Evolutionary conservation across 371 early-diverging fungal genomes (phyloP).

Genomic region (Polyrhizophydium stewartii): DNA sequence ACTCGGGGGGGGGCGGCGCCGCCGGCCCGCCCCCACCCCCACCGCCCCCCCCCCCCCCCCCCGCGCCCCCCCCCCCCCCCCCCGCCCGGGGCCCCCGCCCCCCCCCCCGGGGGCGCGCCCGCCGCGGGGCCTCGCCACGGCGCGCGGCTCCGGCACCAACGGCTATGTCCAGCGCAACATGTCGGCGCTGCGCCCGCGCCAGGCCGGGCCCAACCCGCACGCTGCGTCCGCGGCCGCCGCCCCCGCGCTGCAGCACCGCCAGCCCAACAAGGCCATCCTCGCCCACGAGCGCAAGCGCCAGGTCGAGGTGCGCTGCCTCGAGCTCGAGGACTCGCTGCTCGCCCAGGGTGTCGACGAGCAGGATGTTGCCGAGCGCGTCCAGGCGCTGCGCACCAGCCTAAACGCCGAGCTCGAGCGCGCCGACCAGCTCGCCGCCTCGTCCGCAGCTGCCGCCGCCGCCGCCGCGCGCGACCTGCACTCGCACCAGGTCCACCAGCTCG

Average conservation of each 20-base stretch:
- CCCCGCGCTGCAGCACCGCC: slow-evolving; percentile 26
- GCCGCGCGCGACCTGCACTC: slow-evolving; percentile 10
- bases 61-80: too few species aligned
- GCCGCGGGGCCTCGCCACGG: slow-evolving; percentile 86
- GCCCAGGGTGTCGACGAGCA: slow-evolving; percentile 61
- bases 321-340: slow-evolving; percentile 74
- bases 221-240: slow-evolving; percentile 7
- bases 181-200: slow-evolving; percentile 59
- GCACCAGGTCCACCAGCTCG: slow-evolving; percentile 62
- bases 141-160: slow-evolving; percentile 91
- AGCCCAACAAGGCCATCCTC: slow-evolving; percentile 76
- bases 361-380: slow-evolving; percentile 57
- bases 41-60: too few species aligned
- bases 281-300: slow-evolving; percentile 84
- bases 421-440: slow-evolving; percentile 18
- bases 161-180: slow-evolving; percentile 91
- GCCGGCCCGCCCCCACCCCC: too few species aligned
- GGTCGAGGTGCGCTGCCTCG: slow-evolving; percentile 81
- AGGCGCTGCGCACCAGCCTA: slow-evolving; percentile 31
- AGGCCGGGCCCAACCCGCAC: slow-evolving; percentile 1
- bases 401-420: slow-evolving; percentile 42
- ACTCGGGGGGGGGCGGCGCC: too few species aligned
- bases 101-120: too few species aligned
- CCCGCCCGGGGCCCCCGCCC: too few species aligned
- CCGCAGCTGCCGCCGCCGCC: slow-evolving; percentile 9